These are phyloP conservation scores for Melocanna baccifera DNA, from an alignment of 176 grass and related monocot species.

Conservation along the genomic window DNA sequence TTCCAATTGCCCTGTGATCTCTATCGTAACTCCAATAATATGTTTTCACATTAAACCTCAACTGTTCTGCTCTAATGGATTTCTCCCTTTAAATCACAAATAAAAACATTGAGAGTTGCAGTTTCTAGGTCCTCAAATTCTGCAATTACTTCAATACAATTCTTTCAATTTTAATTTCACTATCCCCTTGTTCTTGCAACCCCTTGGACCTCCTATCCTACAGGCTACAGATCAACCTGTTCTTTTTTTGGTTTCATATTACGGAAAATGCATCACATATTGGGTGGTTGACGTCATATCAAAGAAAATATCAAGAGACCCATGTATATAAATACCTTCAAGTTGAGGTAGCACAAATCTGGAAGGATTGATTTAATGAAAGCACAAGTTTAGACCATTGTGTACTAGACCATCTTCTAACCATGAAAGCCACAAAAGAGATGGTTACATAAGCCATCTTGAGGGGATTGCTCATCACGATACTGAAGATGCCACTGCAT, in stretches of 20 bases:
- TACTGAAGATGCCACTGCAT: slow-evolving; percentile 48
- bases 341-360: background rate
- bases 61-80: background rate
- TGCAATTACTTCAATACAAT: background rate
- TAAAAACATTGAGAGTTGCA: background rate
- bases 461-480: slow-evolving; percentile 23
- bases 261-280: background rate
- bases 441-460: slow-evolving; percentile 66
- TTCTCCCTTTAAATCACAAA: background rate
- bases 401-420: slow-evolving; percentile 31
- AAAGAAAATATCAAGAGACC: slow-evolving; percentile 20
- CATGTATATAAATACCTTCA: slow-evolving; percentile 19
- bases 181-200: slow-evolving; percentile 8
- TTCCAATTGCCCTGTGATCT: background rate
- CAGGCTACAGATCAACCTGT: background rate
- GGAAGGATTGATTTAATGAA: background rate
- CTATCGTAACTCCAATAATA: background rate
- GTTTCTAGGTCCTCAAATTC: background rate
- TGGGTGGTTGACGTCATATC: background rate
- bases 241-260: background rate
- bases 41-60: background rate
- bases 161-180: background rate
- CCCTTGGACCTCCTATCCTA: background rate
- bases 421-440: slow-evolving; percentile 46
- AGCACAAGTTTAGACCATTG: background rate